Conservation (phyloP, 352 stramenopile genomes). For the Elongisporangium undulatum region DNA sequence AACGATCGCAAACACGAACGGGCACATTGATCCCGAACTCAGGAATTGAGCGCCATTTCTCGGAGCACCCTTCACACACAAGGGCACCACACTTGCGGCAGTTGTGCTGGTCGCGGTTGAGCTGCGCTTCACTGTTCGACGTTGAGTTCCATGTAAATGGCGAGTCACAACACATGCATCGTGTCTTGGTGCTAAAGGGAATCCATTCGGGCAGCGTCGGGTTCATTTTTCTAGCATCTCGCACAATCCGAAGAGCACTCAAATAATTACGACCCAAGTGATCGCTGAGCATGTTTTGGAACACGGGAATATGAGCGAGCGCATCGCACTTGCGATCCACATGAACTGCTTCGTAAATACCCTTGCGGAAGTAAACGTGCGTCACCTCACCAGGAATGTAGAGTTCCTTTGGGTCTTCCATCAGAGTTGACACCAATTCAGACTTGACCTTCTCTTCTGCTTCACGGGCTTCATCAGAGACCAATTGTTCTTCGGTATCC, state of each 20-base stretch:
- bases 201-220: slow-evolving; percentile 63
- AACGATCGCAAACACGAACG: slow-evolving; percentile 82
- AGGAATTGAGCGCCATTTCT: slow-evolving; percentile 82
- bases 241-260: slow-evolving; percentile 71
- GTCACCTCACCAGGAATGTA: slow-evolving; percentile 75
- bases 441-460: slow-evolving; percentile 56
- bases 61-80: slow-evolving; percentile 81
- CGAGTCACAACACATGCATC: slow-evolving; percentile 86
- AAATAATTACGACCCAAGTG: slow-evolving; percentile 81
- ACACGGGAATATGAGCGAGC: slow-evolving; percentile 72
- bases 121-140: slow-evolving; percentile 84
- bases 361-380: slow-evolving; percentile 77
- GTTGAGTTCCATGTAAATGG: slow-evolving; percentile 90
- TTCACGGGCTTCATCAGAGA: slow-evolving; percentile 20
- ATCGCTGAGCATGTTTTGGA: slow-evolving; percentile 86
- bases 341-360: slow-evolving; percentile 77
- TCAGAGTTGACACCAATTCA: slow-evolving; percentile 41
- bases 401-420: slow-evolving; percentile 71
- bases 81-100: slow-evolving; percentile 78
- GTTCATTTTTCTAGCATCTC: slow-evolving; percentile 56
- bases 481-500: slow-evolving; percentile 18
- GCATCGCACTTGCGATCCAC: slow-evolving; percentile 72
- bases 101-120: slow-evolving; percentile 89
- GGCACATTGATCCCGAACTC: slow-evolving; percentile 84
- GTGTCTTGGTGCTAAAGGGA: slow-evolving; percentile 76